These are phyloP conservation scores for Hymenoscyphus salicellus DNA, from an alignment of 2,329 filamentous ascomycete genomes.

Conservation along the genomic window DNA sequence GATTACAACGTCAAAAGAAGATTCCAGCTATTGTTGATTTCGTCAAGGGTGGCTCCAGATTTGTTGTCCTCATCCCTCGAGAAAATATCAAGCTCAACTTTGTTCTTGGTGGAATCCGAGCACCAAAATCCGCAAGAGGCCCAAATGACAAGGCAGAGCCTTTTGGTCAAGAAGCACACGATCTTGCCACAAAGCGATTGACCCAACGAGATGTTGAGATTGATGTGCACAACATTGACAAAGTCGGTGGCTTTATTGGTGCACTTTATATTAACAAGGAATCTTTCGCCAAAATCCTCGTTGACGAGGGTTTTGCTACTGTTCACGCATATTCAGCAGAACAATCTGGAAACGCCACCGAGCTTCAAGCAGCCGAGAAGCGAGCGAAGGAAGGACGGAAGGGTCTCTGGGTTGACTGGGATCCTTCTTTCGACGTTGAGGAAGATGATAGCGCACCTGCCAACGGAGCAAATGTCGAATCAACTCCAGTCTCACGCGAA, in stretches of 20 bases:
- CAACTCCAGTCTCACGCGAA: conserved; percentile 56
- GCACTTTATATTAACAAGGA: conserved; percentile 90
- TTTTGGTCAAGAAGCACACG: conserved; percentile 90
- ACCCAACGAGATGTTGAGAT: conserved; percentile 96
- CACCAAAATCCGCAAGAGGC: conserved; percentile 77
- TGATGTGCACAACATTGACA: conserved; percentile 91
- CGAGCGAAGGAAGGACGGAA: conserved; percentile 85
- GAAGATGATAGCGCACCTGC: conserved; percentile 48
- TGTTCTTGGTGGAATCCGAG: conserved; percentile 88
- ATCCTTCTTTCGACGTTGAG: conserved; percentile 77
- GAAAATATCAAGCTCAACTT: conserved; percentile 94
- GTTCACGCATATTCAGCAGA: conserved; percentile 96
- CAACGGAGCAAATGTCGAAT: conserved; percentile 52
- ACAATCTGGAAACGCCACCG: conserved; percentile 83
- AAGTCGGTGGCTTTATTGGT: conserved; percentile 95
- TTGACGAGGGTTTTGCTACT: conserved; percentile 89
- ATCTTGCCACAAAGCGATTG: conserved; percentile 82
- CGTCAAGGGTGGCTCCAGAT: conserved; percentile 94
- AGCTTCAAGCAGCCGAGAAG: conserved; percentile 83
- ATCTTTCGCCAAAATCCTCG: conserved; percentile 87
- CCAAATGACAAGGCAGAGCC: conserved; percentile 81
- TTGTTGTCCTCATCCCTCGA: conserved; percentile 85
- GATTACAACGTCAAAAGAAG: conserved; percentile 85
- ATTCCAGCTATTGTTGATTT: conserved; percentile 94
- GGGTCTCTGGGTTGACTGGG: conserved; percentile 91